Evolutionary conservation across 2,329 filamentous ascomycete genomes (phyloP).

Genomic region (Diplocarpon mali): DNA sequence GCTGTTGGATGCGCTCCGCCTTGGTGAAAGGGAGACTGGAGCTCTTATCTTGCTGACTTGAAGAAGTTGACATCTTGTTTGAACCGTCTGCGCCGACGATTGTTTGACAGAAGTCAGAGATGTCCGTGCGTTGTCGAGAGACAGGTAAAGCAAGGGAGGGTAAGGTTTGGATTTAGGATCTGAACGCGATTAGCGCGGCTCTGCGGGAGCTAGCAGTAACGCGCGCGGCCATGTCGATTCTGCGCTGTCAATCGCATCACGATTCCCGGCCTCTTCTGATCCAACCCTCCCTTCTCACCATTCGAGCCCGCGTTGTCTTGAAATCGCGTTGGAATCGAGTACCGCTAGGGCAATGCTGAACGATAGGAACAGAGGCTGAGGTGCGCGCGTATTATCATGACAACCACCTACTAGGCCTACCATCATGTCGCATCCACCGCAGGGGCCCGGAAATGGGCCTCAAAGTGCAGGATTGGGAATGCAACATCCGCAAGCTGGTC

Average conservation of each 20-base stretch:
- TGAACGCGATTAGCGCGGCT: slow-evolving; percentile 16
- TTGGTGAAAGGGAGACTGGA: slow-evolving; percentile 45
- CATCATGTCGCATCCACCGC: slow-evolving; percentile 32
- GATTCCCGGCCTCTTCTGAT: too few relatives aligned
- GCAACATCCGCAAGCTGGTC: slow-evolving; percentile 36
- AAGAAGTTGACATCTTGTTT: background rate
- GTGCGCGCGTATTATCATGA: slow-evolving; percentile 1
- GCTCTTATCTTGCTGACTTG: slow-evolving; percentile 8
- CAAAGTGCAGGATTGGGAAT: slow-evolving; percentile 33
- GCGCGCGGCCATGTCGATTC: too few relatives aligned
- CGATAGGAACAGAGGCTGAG: background rate
- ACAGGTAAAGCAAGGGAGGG: background rate
- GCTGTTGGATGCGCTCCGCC: slow-evolving; percentile 68
- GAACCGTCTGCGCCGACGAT: background rate
- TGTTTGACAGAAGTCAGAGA: background rate
- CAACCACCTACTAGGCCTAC: background rate
- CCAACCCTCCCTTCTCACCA: background rate
- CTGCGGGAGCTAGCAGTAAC: slow-evolving; percentile 20
- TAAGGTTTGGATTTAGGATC: background rate
- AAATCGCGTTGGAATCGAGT: background rate
- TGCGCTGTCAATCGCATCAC: too few relatives aligned
- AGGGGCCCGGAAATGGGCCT: slow-evolving; percentile 36
- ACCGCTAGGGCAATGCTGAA: background rate
- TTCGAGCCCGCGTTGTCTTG: background rate
- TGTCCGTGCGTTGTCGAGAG: background rate